phyloP scores from a whole-genome alignment of 768 basidiomycete species.

The Boletellus sp. region DNA sequence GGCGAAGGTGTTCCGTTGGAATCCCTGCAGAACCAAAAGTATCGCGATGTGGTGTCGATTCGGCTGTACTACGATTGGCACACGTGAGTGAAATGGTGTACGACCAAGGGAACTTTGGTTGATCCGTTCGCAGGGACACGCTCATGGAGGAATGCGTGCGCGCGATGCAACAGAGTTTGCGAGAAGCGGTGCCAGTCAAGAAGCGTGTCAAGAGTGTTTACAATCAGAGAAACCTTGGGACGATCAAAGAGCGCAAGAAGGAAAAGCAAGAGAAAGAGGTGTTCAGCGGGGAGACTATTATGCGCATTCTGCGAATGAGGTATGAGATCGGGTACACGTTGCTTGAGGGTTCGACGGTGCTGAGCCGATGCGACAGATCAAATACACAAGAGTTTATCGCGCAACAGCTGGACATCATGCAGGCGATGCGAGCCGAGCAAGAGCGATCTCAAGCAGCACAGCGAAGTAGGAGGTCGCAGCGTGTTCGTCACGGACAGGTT shows the following conservation, averaged over 20 bases:
- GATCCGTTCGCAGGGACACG: constrained; percentile 50
- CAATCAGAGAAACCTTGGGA: constrained; percentile 89
- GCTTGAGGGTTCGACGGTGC: background rate
- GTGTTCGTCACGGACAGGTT: constrained; percentile 38
- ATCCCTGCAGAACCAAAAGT: constrained; percentile 88
- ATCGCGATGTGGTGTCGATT: constrained; percentile 85
- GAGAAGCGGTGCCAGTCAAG: constrained; percentile 70
- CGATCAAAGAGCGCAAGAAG: constrained; percentile 90
- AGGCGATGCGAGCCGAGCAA: constrained; percentile 78
- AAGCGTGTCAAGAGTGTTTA: constrained; percentile 93
- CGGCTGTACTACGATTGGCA: constrained; percentile 96
- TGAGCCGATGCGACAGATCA: constrained; percentile 43
- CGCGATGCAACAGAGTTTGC: constrained; percentile 87
- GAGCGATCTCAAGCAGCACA: constrained; percentile 65
- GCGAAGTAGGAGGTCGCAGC: constrained; percentile 55
- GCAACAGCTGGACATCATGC: constrained; percentile 81
- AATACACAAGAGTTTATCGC: constrained; percentile 83
- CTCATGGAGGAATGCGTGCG: constrained; percentile 94
- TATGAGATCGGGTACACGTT: constrained; percentile 36
- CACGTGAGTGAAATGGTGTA: constrained; percentile 54
- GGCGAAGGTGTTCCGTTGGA: constrained; percentile 90
- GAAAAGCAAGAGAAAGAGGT: constrained; percentile 78
- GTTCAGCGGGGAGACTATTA: constrained; percentile 82
- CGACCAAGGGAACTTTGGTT: constrained; percentile 1
- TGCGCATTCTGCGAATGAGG: constrained; percentile 96